phyloP scores from a whole-genome alignment of 345 rosid species.

The Hibiscus syriacus region DNA sequence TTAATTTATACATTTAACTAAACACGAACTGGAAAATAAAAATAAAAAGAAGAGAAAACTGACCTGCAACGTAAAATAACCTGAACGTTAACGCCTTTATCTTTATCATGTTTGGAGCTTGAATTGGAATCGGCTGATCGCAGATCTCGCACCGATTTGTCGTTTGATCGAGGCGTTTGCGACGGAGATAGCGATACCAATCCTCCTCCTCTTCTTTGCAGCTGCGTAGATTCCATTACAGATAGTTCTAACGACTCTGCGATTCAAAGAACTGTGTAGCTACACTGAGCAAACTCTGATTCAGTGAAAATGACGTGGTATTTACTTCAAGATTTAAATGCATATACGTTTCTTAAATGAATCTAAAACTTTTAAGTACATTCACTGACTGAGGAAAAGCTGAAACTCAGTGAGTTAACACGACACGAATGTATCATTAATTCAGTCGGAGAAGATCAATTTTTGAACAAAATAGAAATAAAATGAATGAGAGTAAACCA shows the following conservation, averaged over 20 bases:
- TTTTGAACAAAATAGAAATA: no score
- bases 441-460: not conserved
- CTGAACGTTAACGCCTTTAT: conserved; percentile 96
- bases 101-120: conserved; percentile 59
- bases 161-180: conserved; percentile 87
- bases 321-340: not conserved
- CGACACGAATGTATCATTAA: not conserved
- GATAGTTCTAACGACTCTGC: conserved; percentile 17
- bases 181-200: conserved; percentile 68
- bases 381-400: not conserved
- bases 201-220: conserved; percentile 57
- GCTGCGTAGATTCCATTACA: conserved; percentile 55
- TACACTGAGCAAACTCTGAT: conserved; percentile 22
- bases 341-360: not conserved
- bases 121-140: conserved; percentile 73
- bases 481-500: not conserved
- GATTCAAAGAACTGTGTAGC: not conserved
- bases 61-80: conserved; percentile 98
- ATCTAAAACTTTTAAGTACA: not conserved
- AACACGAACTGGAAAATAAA: not conserved
- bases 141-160: conserved; percentile 77
- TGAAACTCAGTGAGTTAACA: not conserved
- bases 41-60: not conserved
- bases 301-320: conserved; percentile 18
- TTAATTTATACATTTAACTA: not conserved